Evolutionary conservation across 495 filamentous ascomycete genomes (phyloP), one percentile per base, ranked within the genome.

Genomic region (Neurospora pannonica): DNA sequence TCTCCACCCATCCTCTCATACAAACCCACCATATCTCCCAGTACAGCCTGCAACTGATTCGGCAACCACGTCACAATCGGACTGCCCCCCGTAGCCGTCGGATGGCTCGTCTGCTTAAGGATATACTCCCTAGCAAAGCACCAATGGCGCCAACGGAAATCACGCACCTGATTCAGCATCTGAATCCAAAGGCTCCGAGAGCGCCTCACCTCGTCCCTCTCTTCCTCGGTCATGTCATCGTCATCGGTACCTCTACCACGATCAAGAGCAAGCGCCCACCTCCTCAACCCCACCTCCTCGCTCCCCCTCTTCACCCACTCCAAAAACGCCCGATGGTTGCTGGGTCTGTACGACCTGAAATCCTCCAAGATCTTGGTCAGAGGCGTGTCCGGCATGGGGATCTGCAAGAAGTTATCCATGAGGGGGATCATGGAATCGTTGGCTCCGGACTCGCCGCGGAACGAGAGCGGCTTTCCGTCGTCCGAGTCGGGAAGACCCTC

Each of bases 71-170:
- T 95, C 15, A 97, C 92, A 74, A 97, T 97, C 1, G 94, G 94
- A 78, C 92, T 95, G 2, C 94, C 94, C 1, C 94, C 94, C 0
- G 94, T 97, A 5, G 94, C 94, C 37, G 92, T 95, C 0, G 94
- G 94, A 78, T 97, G 93, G 0, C 84, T 85, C 0, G 92, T 96
- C 73, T 90, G 87, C 78, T 93, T 93, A 72, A 97, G 88, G 74
- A 97, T 97, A 76, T 97, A 97, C 86, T 97, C 94, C 28, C 93
- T 85, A n/a, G 94, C 94, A 77, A 97, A 97, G 75, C 94, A 90
- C 94, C 94, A 97, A 78, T 97, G 94, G 4, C 94, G 87, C 94
- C 94, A 97, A 74, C 94, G 85, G 84, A 97, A 97, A 77, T 94
- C 93, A 71, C 94, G 90, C 13, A 97, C 92, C 80, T 97, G 91